A percentile compares a stretch with the other conserved stretches of the same genome.
Conservation (phyloP, 2,329 filamentous ascomycete species). For the Colletotrichum tanaceti region DNA sequence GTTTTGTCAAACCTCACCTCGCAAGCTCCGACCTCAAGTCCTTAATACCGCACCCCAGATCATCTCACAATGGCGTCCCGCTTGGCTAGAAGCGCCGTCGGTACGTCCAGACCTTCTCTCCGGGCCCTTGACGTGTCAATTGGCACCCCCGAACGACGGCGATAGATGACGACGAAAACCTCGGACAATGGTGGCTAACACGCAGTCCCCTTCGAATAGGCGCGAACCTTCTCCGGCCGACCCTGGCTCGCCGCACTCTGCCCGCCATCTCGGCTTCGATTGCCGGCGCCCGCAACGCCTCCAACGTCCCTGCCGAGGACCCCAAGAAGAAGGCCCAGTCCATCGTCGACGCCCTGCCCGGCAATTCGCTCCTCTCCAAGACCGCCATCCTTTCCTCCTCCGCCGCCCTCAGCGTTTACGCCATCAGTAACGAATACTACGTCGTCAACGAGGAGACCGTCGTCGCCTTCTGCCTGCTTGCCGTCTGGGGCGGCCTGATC, state of each 20-base stretch:
- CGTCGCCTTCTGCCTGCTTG: constrained; percentile 90
- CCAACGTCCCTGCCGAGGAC: constrained; percentile 84
- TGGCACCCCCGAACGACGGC: constrained; percentile 44
- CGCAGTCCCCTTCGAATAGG: constrained; percentile 63
- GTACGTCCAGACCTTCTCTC: constrained; percentile 68
- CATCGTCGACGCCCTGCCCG: constrained; percentile 91
- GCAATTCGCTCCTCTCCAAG: constrained; percentile 93
- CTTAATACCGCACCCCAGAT: constrained; percentile 63
- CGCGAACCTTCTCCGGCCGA: constrained; percentile 89
- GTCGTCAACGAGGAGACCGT: constrained; percentile 99
- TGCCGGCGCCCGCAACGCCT: constrained; percentile 74
- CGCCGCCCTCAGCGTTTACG: constrained; percentile 90
- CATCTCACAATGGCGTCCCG: constrained; percentile 93
- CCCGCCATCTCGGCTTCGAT: constrained; percentile 78
- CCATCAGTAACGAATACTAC: constrained; percentile 99
- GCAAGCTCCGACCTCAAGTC: constrained; percentile 58
- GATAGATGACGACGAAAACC: constrained; percentile 20
- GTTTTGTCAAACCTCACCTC: constrained; percentile 63
- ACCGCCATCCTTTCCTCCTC: constrained; percentile 95
- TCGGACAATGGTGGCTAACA: constrained; percentile 37
- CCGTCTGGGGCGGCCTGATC: constrained; percentile 91
- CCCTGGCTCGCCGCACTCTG: constrained; percentile 78
- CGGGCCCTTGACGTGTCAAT: constrained; percentile 49
- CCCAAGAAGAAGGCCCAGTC: constrained; percentile 98
- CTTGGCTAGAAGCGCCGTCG: constrained; percentile 93